Conservation (phyloP, 2,329 filamentous ascomycete species). For the Tympanopsis confertula region DNA sequence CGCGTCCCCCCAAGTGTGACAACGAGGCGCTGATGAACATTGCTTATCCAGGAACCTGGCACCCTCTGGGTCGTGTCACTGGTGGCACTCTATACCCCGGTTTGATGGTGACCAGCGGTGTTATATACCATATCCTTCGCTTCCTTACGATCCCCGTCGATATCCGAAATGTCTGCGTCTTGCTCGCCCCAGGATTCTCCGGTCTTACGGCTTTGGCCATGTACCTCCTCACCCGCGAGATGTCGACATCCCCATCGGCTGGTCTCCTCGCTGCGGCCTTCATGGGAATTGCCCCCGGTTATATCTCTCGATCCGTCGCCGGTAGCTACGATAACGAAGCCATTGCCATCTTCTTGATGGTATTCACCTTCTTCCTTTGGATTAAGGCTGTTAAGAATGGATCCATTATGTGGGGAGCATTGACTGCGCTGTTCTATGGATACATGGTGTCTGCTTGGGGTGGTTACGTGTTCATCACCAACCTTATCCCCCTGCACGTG, state of each 20-base stretch:
- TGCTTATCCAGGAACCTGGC: constrained; percentile 67
- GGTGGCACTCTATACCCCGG: constrained; percentile 97
- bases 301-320: constrained; percentile 94
- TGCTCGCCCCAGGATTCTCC: constrained; percentile 88
- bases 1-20: too few species aligned
- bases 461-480: constrained; percentile 99
- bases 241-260: constrained; percentile 89
- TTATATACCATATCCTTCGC: constrained; percentile 87
- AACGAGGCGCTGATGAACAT: too few species aligned
- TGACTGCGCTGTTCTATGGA: constrained; percentile 92
- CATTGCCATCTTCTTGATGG: constrained; percentile 95
- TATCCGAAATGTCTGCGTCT: constrained; percentile 96
- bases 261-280: constrained; percentile 88
- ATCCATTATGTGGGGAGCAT: constrained; percentile 89
- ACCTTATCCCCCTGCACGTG: constrained; percentile 83
- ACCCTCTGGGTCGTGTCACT: constrained; percentile 93
- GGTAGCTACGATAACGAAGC: constrained; percentile 99
- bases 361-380: constrained; percentile 98
- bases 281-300: constrained; percentile 95
- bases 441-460: constrained; percentile 99
- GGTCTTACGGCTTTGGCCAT: constrained; percentile 85
- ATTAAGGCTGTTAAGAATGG: constrained; percentile 96
- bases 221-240: constrained; percentile 92
- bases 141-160: constrained; percentile 85
- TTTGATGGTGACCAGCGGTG: constrained; percentile 96